phyloP scores from a whole-genome alignment of 148 eudicot genomes.

The Rhododendron mucronatum region DNA sequence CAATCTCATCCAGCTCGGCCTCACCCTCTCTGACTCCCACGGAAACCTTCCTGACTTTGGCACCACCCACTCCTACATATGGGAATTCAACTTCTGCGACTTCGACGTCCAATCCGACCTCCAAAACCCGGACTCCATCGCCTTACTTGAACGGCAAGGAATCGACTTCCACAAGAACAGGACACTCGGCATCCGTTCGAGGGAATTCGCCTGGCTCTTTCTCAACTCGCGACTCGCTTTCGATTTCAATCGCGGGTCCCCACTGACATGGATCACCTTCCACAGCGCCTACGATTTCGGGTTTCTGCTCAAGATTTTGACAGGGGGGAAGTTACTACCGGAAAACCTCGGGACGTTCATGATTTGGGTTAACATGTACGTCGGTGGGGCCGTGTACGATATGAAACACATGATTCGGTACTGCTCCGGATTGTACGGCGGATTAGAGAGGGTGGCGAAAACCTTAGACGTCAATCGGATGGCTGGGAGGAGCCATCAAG shows the following conservation, averaged over 20 bases:
- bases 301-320: slow-evolving; percentile 14
- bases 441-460: slow-evolving; percentile 32
- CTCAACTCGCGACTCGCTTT: slow-evolving; percentile 1
- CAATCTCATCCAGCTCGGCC: slow-evolving; percentile 24
- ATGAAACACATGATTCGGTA: slow-evolving; percentile 10
- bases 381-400: slow-evolving; percentile 6
- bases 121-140: neutral
- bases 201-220: neutral
- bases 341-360: neutral
- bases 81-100: slow-evolving; percentile 27
- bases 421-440: slow-evolving; percentile 29
- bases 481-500: slow-evolving; percentile 2
- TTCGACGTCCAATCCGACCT: slow-evolving; percentile 4
- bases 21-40: slow-evolving; percentile 17
- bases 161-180: slow-evolving; percentile 17
- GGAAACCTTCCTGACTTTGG: slow-evolving; percentile 16
- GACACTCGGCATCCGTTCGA: neutral
- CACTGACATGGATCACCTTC: slow-evolving; percentile 19
- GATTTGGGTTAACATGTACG: neutral
- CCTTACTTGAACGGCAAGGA: slow-evolving; percentile 14
- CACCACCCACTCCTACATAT: neutral
- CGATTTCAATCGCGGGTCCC: neutral
- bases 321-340: neutral
- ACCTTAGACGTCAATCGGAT: slow-evolving; percentile 18
- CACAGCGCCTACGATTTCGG: slow-evolving; percentile 19